These are phyloP conservation scores for Sphaerulina populicola DNA, from an alignment of 2,329 filamentous ascomycete species.

Conservation along the genomic window DNA sequence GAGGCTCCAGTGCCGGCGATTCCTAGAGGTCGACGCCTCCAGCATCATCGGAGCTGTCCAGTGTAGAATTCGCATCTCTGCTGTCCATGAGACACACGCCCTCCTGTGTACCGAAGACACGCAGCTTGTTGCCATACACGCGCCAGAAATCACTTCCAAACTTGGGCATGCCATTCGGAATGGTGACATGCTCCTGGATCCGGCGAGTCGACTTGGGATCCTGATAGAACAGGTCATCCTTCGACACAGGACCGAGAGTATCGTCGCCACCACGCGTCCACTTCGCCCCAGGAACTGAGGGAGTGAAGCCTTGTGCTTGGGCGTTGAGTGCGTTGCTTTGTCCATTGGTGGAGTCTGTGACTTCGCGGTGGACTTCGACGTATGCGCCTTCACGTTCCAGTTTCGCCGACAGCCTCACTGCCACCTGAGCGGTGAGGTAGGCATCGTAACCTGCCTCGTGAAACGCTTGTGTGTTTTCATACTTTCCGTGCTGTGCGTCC, in stretches of 20 bases:
- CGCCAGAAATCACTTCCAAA: conserved; percentile 49
- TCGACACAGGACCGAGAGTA: conserved; percentile 17
- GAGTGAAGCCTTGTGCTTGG: conserved; percentile 20
- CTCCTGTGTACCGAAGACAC: conserved; percentile 54
- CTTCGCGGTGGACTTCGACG: conserved; percentile 18
- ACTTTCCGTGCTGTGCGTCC: conserved; percentile 35
- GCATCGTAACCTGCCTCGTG: conserved; percentile 60
- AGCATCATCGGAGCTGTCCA: conserved; percentile 8
- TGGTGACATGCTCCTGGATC: conserved; percentile 27
- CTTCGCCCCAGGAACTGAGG: conserved; percentile 22
- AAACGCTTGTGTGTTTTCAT: conserved; percentile 35
- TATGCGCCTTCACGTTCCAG: conserved; percentile 39
- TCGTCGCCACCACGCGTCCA: conserved; percentile 30
- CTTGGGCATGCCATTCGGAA: conserved; percentile 40
- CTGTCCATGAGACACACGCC: conserved; percentile 35
- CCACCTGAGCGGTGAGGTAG: conserved; percentile 51
- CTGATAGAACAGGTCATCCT: conserved; percentile 24
- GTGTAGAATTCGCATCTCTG: not conserved
- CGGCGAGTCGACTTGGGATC: conserved; percentile 15
- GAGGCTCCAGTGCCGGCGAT: not conserved
- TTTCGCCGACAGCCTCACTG: conserved; percentile 49
- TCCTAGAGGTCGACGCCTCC: conserved; percentile 10
- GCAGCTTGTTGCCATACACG: conserved; percentile 51
- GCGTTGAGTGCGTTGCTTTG: conserved; percentile 7
- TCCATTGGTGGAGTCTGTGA: conserved; percentile 4